Evolutionary conservation across 208 protist genomes (phyloP), one percentile per base, ranked within the genome.

Genomic region (Trypanosoma melophagium): DNA sequence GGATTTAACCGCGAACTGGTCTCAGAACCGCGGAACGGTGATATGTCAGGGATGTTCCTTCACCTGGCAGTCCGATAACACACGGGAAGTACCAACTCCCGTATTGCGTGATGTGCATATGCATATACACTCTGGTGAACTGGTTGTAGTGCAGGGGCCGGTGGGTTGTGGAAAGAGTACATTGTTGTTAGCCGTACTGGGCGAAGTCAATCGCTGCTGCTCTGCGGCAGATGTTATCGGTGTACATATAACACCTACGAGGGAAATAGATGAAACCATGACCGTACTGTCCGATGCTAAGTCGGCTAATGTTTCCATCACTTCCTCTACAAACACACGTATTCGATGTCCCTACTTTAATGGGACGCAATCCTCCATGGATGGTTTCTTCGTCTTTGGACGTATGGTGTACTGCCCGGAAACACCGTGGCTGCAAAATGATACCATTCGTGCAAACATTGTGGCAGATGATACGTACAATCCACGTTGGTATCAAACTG

Each of bases 391-490:
- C 47, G 70, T 85, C 16, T 71, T 73, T n/a, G 88, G 90, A 13
- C 72, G 72, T 49, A 68, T 93, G 31, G 86, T 73, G 19, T 97
- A 95, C 76, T 92, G 86, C 52, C 58, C 89, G 2, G 93, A 97
- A 77, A 77, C 86, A 53, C 85, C 96, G 31, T 98, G 91, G 90
- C 81, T 99, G 56, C 74, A 90, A 25, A 88, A 89, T 63, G 87
- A 79, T 24, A 97, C 94, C 24, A 61, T 99, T 10, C 84, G 91
- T n/a, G 94, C 97, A 41, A 99, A 99, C 76, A 97, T 99, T 61
- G 55, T 89, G 42, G 90, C 93, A 38, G 82, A 89, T 42, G 69
- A 72, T 40, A 71, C 22, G 84, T 86, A 70, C 42, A 53, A 76
- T 54, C 53, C 61, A 35, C 65, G 58, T 63, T 90, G 91, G 78